phyloP scores from a whole-genome alignment of 495 filamentous ascomycete species.

The Neurospora sp. region DNA sequence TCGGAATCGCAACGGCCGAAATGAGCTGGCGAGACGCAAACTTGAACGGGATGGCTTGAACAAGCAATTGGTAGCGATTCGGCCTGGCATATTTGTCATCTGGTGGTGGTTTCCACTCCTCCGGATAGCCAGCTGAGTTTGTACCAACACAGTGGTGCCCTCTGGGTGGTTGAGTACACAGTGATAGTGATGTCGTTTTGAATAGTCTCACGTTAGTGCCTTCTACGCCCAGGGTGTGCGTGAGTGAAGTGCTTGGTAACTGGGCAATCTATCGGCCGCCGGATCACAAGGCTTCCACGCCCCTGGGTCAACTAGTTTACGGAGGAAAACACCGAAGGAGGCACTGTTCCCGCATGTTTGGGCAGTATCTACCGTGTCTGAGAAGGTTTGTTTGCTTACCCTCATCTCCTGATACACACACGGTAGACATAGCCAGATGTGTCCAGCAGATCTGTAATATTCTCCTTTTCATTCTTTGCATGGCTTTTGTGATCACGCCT shows the following conservation, averaged over 20 bases:
- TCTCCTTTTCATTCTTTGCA: neutral
- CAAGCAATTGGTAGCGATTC: neutral
- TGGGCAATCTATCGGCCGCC: neutral
- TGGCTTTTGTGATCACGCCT: neutral
- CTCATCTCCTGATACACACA: neutral
- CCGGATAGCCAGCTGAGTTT: neutral
- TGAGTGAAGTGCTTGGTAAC: neutral
- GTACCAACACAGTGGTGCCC: neutral
- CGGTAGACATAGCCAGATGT: neutral
- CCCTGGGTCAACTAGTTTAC: neutral
- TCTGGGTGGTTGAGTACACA: neutral
- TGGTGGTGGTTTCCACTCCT: neutral
- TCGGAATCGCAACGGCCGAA: neutral
- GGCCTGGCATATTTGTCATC: neutral
- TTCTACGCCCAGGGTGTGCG: neutral
- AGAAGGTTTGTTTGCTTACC: neutral
- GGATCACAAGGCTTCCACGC: neutral
- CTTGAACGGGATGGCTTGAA: neutral
- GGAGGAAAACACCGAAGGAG: neutral
- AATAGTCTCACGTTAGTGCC: neutral
- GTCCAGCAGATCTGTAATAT: neutral
- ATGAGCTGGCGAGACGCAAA: neutral
- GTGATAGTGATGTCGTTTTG: neutral
- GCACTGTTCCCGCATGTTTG: neutral
- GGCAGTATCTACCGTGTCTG: neutral